These are phyloP conservation scores for Bidens hawaiensis DNA, from an alignment of 140 eudicot genomes.

Conservation along the genomic window DNA sequence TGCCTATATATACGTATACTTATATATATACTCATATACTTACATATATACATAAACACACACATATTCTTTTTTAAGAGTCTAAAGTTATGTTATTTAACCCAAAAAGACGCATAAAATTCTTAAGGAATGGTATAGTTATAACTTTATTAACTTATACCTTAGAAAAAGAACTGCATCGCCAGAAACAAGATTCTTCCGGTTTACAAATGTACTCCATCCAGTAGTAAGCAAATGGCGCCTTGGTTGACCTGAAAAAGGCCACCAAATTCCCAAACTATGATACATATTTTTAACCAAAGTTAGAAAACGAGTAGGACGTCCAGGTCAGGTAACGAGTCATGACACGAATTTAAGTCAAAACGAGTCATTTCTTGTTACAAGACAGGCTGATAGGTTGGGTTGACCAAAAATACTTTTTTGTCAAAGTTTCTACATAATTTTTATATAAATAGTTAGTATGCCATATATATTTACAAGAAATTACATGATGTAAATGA, in stretches of 20 bases:
- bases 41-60: too few relatives aligned
- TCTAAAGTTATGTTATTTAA: neutral
- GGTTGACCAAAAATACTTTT: neutral
- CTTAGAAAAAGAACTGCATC: constrained; percentile 95
- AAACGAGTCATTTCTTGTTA: neutral
- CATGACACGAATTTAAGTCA: neutral
- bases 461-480: neutral
- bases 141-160: constrained; percentile 40
- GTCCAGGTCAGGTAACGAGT: neutral
- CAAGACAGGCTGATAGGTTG: neutral
- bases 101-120: constrained; percentile 12
- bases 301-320: neutral
- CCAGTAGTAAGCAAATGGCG: constrained; percentile 97
- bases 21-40: too few relatives aligned
- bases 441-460: neutral
- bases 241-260: constrained; percentile 79
- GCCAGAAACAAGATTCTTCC: constrained; percentile 84
- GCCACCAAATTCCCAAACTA: constrained; percentile 6
- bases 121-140: neutral
- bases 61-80: neutral
- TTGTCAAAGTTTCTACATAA: neutral
- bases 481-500: neutral
- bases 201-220: constrained; percentile 88
- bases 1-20: too few relatives aligned
- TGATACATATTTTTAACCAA: neutral